Base-by-base conservation (phyloP, 2,329 filamentous ascomycete species). In the Cadophora gregata region DNA sequence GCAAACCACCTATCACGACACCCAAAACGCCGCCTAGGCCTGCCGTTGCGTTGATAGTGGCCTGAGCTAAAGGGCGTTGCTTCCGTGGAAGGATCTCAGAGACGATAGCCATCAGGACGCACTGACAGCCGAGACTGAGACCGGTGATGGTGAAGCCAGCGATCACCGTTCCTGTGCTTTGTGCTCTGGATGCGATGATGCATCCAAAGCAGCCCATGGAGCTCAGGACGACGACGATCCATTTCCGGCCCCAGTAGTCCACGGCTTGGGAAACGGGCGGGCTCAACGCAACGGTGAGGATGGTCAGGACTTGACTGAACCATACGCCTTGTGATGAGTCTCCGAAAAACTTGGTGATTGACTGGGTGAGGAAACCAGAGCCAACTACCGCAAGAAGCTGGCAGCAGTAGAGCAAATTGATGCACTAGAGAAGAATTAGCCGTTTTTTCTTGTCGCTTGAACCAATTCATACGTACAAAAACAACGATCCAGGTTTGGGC, bases 221-320 rank as follows among this genome's bases (percentile, higher is more conserved):
- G 1, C 74, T 79, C 16, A 77, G 72, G 27, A 75, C 56, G 33
- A 81, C 72, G 24, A 82, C 75, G 62, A 81, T 78, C 76, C 75
- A 79, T 72, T 77, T 78, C 6, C 80, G 76, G 14, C 80, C 79
- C 79, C 79, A 81, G 71, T 78, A 79, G 69, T 81, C 80, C 21
- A 79, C 77, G 0, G 78, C 79, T 65, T 81, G 80, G 14, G 78
- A 78, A 16, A 79, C 74, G 16, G 78, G 75, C 7, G 69, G 78
- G 21, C 79, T 77, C 75, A 79, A 80, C 70, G 80, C 77, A 12
- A 75, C 75, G 1, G 79, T 80, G n/a, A 78, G 60, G 64, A 80
- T 80, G 58, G 76, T 73, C 31, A 33, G 10, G 5, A 33, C 31
- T 10, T 33, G 31, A 10, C 31, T 33, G 10, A 33, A 33, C 31